phyloP scores from a whole-genome alignment of 2,329 filamentous ascomycete genomes.

The Purpureocillium takamizusanense region DNA sequence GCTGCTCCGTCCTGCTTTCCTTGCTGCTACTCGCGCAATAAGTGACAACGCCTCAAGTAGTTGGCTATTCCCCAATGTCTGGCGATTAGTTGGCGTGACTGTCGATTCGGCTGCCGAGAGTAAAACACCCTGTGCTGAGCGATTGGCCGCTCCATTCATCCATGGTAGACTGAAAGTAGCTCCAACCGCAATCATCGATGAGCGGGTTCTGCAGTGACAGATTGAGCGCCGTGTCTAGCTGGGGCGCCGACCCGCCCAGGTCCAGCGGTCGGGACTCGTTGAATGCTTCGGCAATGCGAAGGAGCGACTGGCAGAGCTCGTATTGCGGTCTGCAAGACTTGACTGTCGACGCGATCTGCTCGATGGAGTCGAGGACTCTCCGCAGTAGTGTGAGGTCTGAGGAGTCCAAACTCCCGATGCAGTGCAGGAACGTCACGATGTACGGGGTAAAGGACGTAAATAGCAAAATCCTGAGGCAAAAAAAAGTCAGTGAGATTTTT shows the following conservation, averaged over 20 bases:
- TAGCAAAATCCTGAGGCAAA: slow-evolving; percentile 11
- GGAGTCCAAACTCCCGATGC: slow-evolving; percentile 6
- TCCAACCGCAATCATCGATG: not conserved
- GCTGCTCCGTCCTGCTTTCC: too few relatives aligned
- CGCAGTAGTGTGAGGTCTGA: slow-evolving; percentile 5
- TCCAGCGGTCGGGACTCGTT: not conserved
- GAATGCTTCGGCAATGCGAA: slow-evolving; percentile 1
- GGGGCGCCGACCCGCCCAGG: not conserved
- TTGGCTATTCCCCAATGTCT: too few relatives aligned
- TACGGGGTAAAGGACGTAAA: slow-evolving; percentile 13
- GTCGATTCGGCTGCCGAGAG: not conserved
- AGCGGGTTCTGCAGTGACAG: slow-evolving; percentile 1
- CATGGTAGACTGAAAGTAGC: slow-evolving; percentile 1
- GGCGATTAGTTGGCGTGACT: not conserved
- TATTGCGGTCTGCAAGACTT: not conserved
- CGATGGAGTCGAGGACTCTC: not conserved
- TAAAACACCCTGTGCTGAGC: not conserved
- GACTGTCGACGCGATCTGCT: not conserved
- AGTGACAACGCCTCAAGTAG: too few relatives aligned
- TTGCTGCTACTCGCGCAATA: too few relatives aligned
- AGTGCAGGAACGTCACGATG: slow-evolving; percentile 12
- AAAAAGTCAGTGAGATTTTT: too few relatives aligned
- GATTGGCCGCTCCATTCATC: not conserved
- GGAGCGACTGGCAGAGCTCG: not conserved
- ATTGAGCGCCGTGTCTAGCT: not conserved